Evolutionary conservation across 495 filamentous ascomycete genomes (phyloP).

Genomic region (Choiromyces venosus): DNA sequence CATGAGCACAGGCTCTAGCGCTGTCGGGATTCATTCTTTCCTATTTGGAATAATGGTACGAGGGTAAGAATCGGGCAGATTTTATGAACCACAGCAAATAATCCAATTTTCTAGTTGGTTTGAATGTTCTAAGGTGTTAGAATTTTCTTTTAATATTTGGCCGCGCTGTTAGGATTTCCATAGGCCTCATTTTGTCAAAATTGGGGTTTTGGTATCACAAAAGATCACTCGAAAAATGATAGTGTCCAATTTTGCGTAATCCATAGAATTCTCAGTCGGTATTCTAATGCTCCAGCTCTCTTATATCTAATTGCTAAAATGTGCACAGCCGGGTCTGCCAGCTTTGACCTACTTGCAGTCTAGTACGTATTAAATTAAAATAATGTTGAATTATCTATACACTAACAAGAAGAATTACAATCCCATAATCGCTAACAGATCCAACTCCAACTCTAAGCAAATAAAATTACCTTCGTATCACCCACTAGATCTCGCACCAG

Average conservation of each 20-base stretch:
- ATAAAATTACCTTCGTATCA: background rate
- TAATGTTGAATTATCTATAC: background rate
- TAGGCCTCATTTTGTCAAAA: background rate
- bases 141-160: background rate
- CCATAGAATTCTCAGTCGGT: background rate
- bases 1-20: background rate
- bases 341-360: background rate
- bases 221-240: background rate
- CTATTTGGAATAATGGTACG: background rate
- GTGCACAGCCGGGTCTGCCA: background rate
- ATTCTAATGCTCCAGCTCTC: background rate
- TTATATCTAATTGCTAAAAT: background rate
- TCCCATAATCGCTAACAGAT: background rate
- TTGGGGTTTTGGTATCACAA: background rate
- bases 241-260: background rate
- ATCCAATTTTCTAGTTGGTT: too few species aligned
- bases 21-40: too few species aligned
- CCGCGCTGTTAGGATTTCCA: background rate
- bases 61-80: background rate
- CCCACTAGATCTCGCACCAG: constrained; percentile 10
- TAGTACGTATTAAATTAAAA: background rate
- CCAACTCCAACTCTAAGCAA: background rate
- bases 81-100: background rate
- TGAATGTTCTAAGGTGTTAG: background rate
- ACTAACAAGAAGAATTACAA: background rate